These are phyloP conservation scores for Eutypella sp. DNA, from an alignment of 2,329 filamentous ascomycete species.

Conservation along the genomic window DNA sequence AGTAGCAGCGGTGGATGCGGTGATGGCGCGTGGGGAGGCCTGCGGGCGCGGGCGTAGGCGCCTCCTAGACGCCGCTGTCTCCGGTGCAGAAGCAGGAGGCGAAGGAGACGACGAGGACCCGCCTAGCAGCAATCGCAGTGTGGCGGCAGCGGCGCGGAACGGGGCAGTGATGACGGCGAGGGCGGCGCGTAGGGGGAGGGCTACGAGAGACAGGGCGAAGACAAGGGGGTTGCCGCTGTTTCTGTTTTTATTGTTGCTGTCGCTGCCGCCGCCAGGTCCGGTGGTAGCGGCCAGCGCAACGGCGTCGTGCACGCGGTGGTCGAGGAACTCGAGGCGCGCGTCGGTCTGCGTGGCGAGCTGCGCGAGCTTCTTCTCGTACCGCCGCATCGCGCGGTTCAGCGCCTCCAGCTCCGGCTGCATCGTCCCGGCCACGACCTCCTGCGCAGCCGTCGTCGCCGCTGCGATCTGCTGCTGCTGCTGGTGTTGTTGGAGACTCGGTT, in stretches of 20 bases:
- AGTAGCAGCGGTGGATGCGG: no score
- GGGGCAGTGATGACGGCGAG: slow-evolving; percentile 39
- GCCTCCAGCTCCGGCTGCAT: slow-evolving; percentile 82
- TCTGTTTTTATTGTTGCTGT: slow-evolving; percentile 37
- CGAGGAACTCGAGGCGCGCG: slow-evolving; percentile 65
- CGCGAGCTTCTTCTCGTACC: slow-evolving; percentile 85
- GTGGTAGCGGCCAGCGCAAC: slow-evolving; percentile 76
- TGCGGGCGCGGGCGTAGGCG: no score
- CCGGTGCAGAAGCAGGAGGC: no score
- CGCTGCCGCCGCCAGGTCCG: slow-evolving; percentile 45
- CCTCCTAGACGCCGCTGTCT: slow-evolving; percentile 30
- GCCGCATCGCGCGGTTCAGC: slow-evolving; percentile 78
- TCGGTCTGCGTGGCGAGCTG: slow-evolving; percentile 73
- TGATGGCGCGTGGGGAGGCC: no score
- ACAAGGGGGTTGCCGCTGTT: no score
- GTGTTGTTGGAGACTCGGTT: no score
- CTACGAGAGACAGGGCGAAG: slow-evolving; percentile 27
- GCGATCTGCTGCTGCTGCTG: no score
- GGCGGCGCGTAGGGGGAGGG: slow-evolving; percentile 38
- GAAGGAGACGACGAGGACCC: no score
- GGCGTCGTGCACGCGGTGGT: slow-evolving; percentile 68
- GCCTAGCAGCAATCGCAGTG: no score
- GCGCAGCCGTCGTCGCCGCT: no score
- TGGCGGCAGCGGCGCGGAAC: no score
- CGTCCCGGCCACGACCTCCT: slow-evolving; percentile 57